Conservation (phyloP, 148 eudicot species). For the Rhododendron henanense region DNA sequence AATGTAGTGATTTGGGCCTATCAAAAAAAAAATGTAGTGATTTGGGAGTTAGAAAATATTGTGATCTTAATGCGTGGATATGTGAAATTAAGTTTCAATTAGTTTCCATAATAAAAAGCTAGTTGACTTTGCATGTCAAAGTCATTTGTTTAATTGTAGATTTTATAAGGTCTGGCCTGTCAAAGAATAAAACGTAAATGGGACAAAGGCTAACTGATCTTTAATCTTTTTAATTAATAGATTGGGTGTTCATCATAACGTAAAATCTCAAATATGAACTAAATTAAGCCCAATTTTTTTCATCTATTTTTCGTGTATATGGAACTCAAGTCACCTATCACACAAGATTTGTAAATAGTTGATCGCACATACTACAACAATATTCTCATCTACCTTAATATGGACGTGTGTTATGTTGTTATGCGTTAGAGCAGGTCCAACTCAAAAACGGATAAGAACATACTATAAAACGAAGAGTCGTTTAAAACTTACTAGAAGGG, state of each 20-base stretch:
- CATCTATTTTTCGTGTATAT: background rate
- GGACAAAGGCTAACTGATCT: background rate
- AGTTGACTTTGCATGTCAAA: background rate
- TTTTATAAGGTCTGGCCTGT: background rate
- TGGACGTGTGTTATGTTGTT: background rate
- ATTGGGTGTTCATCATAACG: background rate
- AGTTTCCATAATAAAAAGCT: slow-evolving; percentile 3
- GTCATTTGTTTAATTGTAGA: background rate
- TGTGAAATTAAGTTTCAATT: slow-evolving; percentile 25
- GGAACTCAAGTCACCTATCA: background rate
- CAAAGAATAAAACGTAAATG: background rate
- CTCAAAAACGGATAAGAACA: background rate
- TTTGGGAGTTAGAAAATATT: slow-evolving; percentile 42
- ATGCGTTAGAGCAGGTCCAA: background rate
- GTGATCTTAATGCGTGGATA: slow-evolving; percentile 26
- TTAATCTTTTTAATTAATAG: no score
- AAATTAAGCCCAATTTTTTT: background rate
- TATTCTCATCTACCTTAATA: background rate
- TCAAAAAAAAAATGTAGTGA: slow-evolving; percentile 24
- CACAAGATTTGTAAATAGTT: background rate
- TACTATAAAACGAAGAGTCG: background rate
- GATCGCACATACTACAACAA: no score
- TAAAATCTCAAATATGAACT: background rate
- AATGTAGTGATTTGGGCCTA: no score
- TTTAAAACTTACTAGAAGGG: background rate